Evolutionary conservation across 2,329 filamentous ascomycete species (phyloP).

Genomic region (Neobulgaria alba): DNA sequence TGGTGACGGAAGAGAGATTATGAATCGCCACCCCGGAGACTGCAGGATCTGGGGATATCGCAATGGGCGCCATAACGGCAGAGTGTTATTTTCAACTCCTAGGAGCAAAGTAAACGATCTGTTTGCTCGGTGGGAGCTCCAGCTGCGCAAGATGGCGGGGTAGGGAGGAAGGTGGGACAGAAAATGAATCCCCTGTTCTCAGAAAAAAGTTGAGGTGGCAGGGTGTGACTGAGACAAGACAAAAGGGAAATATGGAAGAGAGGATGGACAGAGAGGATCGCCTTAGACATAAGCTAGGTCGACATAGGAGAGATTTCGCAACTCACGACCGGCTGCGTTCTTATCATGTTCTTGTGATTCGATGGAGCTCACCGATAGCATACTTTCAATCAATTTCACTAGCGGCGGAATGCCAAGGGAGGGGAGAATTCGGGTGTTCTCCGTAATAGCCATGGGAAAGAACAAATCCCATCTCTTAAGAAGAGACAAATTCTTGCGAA

Average conservation of each 20-base stretch:
- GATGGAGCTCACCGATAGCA: background rate
- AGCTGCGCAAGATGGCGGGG: background rate
- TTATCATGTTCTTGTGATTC: background rate
- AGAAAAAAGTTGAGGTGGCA: background rate
- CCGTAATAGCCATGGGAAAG: no score
- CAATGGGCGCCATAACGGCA: constrained; percentile 45
- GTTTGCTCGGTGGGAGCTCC: background rate
- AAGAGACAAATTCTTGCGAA: no score
- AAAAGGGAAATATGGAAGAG: background rate
- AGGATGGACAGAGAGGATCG: background rate
- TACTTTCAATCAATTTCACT: no score
- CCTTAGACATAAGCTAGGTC: background rate
- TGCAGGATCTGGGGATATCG: constrained; percentile 40
- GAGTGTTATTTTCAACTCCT: background rate
- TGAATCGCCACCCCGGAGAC: constrained; percentile 18
- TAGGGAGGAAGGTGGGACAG: background rate
- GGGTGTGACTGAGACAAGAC: background rate
- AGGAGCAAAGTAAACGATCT: background rate
- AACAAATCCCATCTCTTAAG: no score
- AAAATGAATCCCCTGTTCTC: background rate
- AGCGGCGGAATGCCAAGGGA: no score
- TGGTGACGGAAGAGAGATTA: constrained; percentile 56
- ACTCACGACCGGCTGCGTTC: background rate
- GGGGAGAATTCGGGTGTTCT: no score
- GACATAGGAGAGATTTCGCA: background rate